Percentiles rank a stretch among this genome's conserved stretches.
These are phyloP conservation scores for Barbatosphaeria neglecta DNA, from an alignment of 495 filamentous ascomycete species.

Conservation along the genomic window DNA sequence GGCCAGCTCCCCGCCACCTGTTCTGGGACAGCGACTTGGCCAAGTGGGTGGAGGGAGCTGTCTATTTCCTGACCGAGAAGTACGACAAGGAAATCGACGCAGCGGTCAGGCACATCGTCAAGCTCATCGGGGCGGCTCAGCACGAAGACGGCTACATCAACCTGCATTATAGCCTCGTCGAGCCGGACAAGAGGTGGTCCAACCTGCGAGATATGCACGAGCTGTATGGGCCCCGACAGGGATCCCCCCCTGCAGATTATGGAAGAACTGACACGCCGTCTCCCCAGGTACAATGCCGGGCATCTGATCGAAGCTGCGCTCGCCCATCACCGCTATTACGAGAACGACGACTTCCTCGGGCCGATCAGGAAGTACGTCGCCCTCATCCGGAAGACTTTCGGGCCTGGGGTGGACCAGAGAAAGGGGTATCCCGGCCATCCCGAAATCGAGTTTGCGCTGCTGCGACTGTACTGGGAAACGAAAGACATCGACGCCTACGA, in stretches of 20 bases:
- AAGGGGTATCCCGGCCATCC: slow-evolving; percentile 50
- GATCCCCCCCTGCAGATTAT: too few species aligned
- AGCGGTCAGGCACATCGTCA: slow-evolving; percentile 42
- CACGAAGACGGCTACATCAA: slow-evolving; percentile 48
- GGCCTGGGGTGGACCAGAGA: slow-evolving; percentile 33
- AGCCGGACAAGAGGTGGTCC: slow-evolving; percentile 38
- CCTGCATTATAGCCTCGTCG: slow-evolving; percentile 46
- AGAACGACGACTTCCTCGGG: slow-evolving; percentile 36
- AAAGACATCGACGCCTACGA: slow-evolving; percentile 31
- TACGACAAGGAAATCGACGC: slow-evolving; percentile 32
- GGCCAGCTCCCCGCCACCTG: slow-evolving; percentile 41
- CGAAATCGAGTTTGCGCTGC: slow-evolving; percentile 46
- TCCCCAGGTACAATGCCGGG: slow-evolving; percentile 44
- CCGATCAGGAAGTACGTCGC: slow-evolving; percentile 44
- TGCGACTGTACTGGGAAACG: slow-evolving; percentile 41
- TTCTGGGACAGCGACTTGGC: slow-evolving; percentile 53
- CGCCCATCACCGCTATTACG: slow-evolving; percentile 37
- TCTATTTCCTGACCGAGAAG: slow-evolving; percentile 37
- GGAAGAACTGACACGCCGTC: not conserved
- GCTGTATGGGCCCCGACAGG: slow-evolving; percentile 39
- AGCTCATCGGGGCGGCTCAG: slow-evolving; percentile 44
- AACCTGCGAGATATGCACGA: slow-evolving; percentile 52
- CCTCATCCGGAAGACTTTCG: slow-evolving; percentile 38
- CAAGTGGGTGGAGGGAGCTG: slow-evolving; percentile 51
- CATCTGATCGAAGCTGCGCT: slow-evolving; percentile 51